Conservation (phyloP, 177 flowering plant genomes). For the Telopea speciosissima region DNA sequence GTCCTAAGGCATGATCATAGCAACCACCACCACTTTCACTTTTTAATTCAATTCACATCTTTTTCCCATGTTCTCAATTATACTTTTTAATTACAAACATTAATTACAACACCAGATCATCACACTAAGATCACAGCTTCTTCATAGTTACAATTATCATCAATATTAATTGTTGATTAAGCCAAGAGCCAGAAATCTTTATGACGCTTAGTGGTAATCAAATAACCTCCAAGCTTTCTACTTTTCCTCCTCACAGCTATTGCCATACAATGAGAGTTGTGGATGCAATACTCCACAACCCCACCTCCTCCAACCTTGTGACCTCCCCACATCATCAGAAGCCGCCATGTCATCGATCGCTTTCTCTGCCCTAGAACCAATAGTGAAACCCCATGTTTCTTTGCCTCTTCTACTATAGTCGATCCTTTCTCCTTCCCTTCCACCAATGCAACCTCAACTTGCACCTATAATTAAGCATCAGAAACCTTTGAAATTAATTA, state of each 20-base stretch:
- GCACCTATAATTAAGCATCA: constrained; percentile 32
- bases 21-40: neutral
- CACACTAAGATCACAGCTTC: neutral
- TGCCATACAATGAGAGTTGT: constrained; percentile 77
- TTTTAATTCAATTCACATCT: neutral
- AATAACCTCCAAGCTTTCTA: constrained; percentile 61
- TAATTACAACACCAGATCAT: neutral
- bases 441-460: constrained; percentile 48
- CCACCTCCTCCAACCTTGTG: constrained; percentile 27
- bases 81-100: neutral
- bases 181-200: constrained; percentile 95
- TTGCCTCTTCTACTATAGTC: constrained; percentile 64
- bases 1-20: neutral
- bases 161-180: constrained; percentile 17
- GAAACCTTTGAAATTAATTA: too few species aligned
- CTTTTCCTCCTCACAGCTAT: constrained; percentile 79
- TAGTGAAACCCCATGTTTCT: constrained; percentile 49
- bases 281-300: constrained; percentile 78
- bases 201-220: constrained; percentile 78
- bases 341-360: constrained; percentile 57
- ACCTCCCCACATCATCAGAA: constrained; percentile 63
- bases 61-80: neutral
- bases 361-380: constrained; percentile 77
- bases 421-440: constrained; percentile 79
- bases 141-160: neutral